A percentile compares a stretch with the other conserved stretches of the same genome.
Conservation (phyloP, 2,329 filamentous ascomycete genomes). For the Calonectria naviculata region DNA sequence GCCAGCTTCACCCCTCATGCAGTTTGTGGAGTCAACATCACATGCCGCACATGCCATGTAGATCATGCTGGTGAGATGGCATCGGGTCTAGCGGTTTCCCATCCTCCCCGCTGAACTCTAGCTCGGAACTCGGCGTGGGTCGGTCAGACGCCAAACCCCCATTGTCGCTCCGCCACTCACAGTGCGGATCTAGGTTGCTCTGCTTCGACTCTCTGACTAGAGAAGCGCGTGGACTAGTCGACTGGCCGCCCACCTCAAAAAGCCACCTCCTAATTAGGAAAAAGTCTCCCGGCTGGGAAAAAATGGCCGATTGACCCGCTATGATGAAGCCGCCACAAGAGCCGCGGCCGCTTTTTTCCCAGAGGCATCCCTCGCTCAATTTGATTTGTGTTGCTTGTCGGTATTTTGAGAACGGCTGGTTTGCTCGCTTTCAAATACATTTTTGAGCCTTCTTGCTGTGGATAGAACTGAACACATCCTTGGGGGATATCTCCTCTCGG, state of each 20-base stretch:
- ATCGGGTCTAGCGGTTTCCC: neutral
- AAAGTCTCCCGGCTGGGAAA: too few relatives aligned
- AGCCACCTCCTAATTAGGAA: neutral
- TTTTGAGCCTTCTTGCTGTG: too few relatives aligned
- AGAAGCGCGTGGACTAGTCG: neutral
- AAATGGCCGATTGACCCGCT: too few relatives aligned
- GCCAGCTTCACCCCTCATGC: neutral
- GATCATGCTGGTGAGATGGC: neutral
- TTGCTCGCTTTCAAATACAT: too few relatives aligned
- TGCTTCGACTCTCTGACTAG: neutral
- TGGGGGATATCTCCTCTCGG: too few relatives aligned
- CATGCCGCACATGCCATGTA: neutral
- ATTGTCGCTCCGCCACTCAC: neutral
- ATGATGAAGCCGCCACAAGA: neutral
- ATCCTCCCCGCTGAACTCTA: neutral
- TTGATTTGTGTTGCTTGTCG: too few relatives aligned
- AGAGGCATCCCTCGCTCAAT: too few relatives aligned
- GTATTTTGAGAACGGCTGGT: too few relatives aligned
- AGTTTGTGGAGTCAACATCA: neutral
- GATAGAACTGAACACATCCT: too few relatives aligned
- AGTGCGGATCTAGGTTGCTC: neutral
- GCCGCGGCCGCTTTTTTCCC: neutral
- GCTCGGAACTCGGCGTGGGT: neutral
- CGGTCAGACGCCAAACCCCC: neutral
- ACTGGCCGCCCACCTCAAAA: neutral